Conservation (phyloP, 2,329 filamentous ascomycete genomes). For the Hypoxylon sp. region DNA sequence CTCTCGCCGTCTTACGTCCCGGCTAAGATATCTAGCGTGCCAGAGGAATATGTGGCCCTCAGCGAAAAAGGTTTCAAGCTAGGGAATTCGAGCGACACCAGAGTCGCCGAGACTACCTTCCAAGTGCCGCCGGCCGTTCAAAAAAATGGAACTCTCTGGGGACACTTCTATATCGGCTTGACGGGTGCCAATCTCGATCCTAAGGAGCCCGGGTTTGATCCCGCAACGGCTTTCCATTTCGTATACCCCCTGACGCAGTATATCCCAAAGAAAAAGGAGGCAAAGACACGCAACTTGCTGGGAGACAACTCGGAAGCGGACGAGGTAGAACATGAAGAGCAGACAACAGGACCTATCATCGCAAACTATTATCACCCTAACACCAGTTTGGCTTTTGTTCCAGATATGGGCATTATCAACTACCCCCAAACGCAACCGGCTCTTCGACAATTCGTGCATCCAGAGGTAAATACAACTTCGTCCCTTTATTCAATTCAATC, state of each 20-base stretch:
- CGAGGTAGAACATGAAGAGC: slow-evolving; percentile 63
- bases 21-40: slow-evolving; percentile 72
- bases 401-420: slow-evolving; percentile 77
- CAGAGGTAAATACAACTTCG: slow-evolving; percentile 66
- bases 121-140: slow-evolving; percentile 82
- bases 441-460: slow-evolving; percentile 78
- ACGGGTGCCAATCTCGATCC: slow-evolving; percentile 83
- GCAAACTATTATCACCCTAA: slow-evolving; percentile 95
- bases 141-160: slow-evolving; percentile 93
- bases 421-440: slow-evolving; percentile 78
- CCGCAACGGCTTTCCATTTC: slow-evolving; percentile 83
- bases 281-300: slow-evolving; percentile 90
- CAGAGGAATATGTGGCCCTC: slow-evolving; percentile 77
- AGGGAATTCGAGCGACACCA: slow-evolving; percentile 82
- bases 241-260: slow-evolving; percentile 88
- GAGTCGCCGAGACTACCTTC: slow-evolving; percentile 82
- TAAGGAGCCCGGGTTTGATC: slow-evolving; percentile 75
- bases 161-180: slow-evolving; percentile 90
- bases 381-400: slow-evolving; percentile 87
- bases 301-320: slow-evolving; percentile 63
- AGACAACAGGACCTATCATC: slow-evolving; percentile 74
- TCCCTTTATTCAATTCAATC: not conserved
- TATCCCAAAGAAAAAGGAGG: slow-evolving; percentile 87
- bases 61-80: slow-evolving; percentile 84
- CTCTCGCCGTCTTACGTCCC: slow-evolving; percentile 80